phyloP scores from a whole-genome alignment of 352 stramenopile species.

The Globisporangium barbulae region DNA sequence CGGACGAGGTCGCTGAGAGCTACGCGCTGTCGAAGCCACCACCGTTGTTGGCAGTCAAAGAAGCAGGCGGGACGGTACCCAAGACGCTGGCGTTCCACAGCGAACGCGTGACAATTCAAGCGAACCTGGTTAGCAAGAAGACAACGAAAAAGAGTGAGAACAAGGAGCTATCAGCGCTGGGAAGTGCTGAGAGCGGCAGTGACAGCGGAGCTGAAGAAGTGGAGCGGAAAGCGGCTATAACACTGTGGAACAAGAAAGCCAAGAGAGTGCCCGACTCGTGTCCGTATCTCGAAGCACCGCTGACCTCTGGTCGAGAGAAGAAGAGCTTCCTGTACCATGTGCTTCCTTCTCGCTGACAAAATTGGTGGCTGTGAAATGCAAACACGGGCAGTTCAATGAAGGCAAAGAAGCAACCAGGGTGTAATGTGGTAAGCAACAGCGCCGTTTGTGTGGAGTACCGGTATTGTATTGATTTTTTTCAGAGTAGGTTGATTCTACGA shows the following conservation, averaged over 20 bases:
- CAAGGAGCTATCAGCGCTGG: not conserved
- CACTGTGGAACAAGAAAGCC: not conserved
- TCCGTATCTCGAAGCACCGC: slow-evolving; percentile 12
- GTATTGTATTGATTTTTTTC: not conserved
- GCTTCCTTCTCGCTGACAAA: slow-evolving; percentile 8
- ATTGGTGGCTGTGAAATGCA: not conserved
- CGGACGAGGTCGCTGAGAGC: slow-evolving; percentile 16
- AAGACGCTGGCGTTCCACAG: slow-evolving; percentile 1
- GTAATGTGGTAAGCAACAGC: not conserved
- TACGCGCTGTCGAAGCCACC: not conserved
- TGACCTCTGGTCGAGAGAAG: slow-evolving; percentile 4
- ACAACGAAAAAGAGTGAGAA: not conserved
- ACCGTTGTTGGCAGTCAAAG: not conserved
- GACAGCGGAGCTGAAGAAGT: not conserved
- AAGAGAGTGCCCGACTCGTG: not conserved
- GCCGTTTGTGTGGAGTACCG: not conserved
- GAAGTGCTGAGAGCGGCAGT: not conserved
- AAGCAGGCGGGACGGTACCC: not conserved
- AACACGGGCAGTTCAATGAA: not conserved
- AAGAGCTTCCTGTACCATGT: slow-evolving; percentile 10
- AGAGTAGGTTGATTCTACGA: not conserved
- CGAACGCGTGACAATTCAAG: slow-evolving; percentile 1
- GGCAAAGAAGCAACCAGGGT: not conserved
- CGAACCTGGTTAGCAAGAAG: not conserved
- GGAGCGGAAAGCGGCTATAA: not conserved